phyloP scores from a whole-genome alignment of 2,329 filamentous ascomycete genomes.

The Fusarium graminum region DNA sequence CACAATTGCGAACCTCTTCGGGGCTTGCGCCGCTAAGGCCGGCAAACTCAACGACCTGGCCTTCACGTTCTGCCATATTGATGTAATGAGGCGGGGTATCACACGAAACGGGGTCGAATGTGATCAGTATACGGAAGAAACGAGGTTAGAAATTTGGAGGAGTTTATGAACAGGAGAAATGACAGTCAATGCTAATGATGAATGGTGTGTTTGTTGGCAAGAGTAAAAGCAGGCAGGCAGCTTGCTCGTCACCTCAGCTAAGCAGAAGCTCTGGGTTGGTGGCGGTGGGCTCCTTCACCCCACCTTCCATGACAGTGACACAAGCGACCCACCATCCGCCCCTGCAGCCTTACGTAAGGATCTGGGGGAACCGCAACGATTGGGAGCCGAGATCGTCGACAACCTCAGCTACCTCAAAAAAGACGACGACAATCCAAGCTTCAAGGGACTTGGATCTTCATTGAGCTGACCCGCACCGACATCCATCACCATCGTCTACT shows the following conservation, averaged over 20 bases:
- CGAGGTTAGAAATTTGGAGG: background rate
- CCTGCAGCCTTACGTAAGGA: conserved; percentile 48
- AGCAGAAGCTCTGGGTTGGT: conserved; percentile 45
- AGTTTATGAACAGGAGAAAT: background rate
- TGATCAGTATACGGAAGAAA: background rate
- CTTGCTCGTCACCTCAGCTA: conserved; percentile 49
- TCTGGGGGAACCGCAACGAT: conserved; percentile 36
- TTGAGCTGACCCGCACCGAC: background rate
- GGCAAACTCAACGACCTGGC: conserved; percentile 50
- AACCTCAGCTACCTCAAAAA: conserved; percentile 34
- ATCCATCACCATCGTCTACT: background rate
- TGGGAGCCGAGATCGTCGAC: conserved; percentile 41
- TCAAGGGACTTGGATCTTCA: background rate
- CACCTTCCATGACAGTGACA: conserved; percentile 33
- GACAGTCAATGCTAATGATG: background rate
- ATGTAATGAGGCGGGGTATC: conserved; percentile 44
- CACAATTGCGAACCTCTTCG: conserved; percentile 44
- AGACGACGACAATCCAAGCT: background rate
- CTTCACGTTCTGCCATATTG: conserved; percentile 52
- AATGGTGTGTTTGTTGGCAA: conserved; percentile 16
- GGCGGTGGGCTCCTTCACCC: conserved; percentile 41
- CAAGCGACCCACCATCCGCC: conserved; percentile 47
- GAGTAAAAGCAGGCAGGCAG: conserved; percentile 44
- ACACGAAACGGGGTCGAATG: background rate
- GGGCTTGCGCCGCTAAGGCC: conserved; percentile 46